Base-by-base conservation (phyloP, 2,329 filamentous ascomycete species). In the Neonectria magnoliae region DNA sequence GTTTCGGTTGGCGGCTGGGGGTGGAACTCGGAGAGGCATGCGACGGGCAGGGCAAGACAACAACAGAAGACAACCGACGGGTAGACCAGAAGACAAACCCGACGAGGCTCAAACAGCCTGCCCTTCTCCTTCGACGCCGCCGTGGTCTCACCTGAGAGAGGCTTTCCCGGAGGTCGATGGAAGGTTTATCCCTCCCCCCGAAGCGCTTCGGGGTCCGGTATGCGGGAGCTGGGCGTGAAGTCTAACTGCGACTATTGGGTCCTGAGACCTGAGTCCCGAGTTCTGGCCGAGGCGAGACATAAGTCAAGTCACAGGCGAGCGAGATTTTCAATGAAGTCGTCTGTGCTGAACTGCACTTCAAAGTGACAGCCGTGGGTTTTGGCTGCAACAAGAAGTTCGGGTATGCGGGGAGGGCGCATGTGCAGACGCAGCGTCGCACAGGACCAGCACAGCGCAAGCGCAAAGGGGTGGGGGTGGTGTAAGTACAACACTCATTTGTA, bases 51-150 rank as follows among this genome's bases (percentile, higher is more conserved):
- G n/a, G 64, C 63, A 65, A 69, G 58, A 69, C 60, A 68, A 59
- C 45, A 38, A 69, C 60, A 68, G 57, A 42, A 38, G 52, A 36
- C 45, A 36, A 57, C 61, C 55, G 44, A 67, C 36, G 50, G 55
- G 64, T 48, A 58, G n/a, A 62, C 29, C 29, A 71, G 59, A 59
- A 68, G 67, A 69, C 67, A 68, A 33, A 58, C 65, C n/a, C 62
- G 65, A 60, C 68, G 68, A 65, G 58, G 65, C 65, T 38, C 36
- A 38, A 70, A 60, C 66, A 64, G 41, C 62, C 68, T 50, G 64
- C 62, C 68, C 65, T 68, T 29, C 20, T 27, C n/a, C 20, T 27
- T n/a, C 25, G 14, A 25, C 45, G 14, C 25, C 4, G 4, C 25
- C 25, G 14, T 10, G 44, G 62, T 57, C 55, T 58, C 60, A 66